Evolutionary conservation across 1,284 basidiomycete genomes (phyloP).

Genomic region (Anthracocystis panici-leucophaei): DNA sequence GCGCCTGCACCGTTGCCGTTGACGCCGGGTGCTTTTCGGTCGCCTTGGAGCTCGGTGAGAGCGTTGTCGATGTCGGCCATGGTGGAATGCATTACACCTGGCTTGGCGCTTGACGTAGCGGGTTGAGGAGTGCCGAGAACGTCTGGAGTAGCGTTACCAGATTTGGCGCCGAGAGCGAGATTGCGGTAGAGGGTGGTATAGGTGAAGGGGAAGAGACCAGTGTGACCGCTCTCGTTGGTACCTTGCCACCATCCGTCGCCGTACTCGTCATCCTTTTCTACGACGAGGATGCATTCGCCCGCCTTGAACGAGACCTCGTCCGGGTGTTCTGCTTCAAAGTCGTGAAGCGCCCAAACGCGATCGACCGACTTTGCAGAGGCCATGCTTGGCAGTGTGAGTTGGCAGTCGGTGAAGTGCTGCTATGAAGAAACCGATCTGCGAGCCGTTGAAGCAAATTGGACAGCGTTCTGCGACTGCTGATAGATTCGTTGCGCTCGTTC

Average conservation of each 20-base stretch:
- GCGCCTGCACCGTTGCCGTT: slow-evolving; percentile 7
- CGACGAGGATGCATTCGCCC: slow-evolving; percentile 86
- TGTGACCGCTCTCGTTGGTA: slow-evolving; percentile 82
- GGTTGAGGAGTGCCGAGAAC: slow-evolving; percentile 38
- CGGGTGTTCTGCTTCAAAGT: slow-evolving; percentile 89
- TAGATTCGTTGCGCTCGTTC: no score
- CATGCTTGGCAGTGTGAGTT: slow-evolving; percentile 19
- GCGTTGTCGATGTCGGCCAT: slow-evolving; percentile 69
- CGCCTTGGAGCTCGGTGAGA: slow-evolving; percentile 59
- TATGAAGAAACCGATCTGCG: not conserved
- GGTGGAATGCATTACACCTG: slow-evolving; percentile 65
- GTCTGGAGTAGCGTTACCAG: slow-evolving; percentile 35
- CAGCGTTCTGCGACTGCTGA: no score
- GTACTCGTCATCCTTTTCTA: slow-evolving; percentile 94
- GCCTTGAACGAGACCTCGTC: slow-evolving; percentile 90
- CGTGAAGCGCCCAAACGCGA: slow-evolving; percentile 76
- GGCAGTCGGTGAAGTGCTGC: not conserved
- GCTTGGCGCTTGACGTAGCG: slow-evolving; percentile 12
- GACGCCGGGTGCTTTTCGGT: slow-evolving; percentile 25
- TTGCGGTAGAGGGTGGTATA: slow-evolving; percentile 76
- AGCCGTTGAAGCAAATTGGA: no score
- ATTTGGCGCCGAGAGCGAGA: slow-evolving; percentile 49
- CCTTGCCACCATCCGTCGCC: slow-evolving; percentile 99
- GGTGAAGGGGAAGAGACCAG: slow-evolving; percentile 89
- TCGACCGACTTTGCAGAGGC: slow-evolving; percentile 53